Conservation (phyloP, 192 early-diverging fungal species). For the Powellomyces hirtus region DNA sequence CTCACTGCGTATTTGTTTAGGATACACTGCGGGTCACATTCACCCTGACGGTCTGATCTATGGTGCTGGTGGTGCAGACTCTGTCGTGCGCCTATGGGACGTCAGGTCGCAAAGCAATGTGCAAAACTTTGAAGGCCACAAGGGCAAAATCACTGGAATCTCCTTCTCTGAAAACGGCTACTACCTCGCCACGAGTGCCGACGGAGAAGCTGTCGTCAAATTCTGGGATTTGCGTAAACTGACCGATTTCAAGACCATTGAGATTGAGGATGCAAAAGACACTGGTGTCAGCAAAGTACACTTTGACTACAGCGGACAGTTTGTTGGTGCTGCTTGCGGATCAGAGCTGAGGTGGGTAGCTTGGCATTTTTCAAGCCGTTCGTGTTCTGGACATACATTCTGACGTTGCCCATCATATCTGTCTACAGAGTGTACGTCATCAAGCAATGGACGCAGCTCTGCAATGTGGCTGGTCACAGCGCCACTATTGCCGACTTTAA, state of each 20-base stretch:
- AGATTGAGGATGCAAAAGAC: constrained; percentile 48
- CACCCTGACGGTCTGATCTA: constrained; percentile 93
- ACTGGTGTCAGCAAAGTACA: constrained; percentile 57
- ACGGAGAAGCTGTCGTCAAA: constrained; percentile 65
- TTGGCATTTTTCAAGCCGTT: not conserved
- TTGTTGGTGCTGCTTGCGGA: constrained; percentile 69
- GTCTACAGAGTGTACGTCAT: constrained; percentile 35
- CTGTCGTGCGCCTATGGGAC: constrained; percentile 79
- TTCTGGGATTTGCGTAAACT: constrained; percentile 96
- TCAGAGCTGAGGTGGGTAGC: constrained; percentile 34
- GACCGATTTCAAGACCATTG: constrained; percentile 62
- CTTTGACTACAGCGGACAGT: constrained; percentile 86
- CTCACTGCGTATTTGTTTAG: constrained; percentile 26
- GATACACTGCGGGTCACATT: constrained; percentile 67
- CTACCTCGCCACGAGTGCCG: constrained; percentile 75
- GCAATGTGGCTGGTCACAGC: constrained; percentile 22
- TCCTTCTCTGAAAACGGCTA: constrained; percentile 95
- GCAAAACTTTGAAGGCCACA: constrained; percentile 62
- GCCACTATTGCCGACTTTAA: constrained; percentile 35
- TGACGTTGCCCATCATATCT: constrained; percentile 1
- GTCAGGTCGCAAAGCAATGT: constrained; percentile 67
- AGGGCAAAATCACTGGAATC: constrained; percentile 61
- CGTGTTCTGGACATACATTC: not conserved
- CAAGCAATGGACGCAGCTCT: constrained; percentile 46
- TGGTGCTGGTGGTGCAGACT: constrained; percentile 72